phyloP scores from a whole-genome alignment of 345 rosid species.

The Murraya paniculata region DNA sequence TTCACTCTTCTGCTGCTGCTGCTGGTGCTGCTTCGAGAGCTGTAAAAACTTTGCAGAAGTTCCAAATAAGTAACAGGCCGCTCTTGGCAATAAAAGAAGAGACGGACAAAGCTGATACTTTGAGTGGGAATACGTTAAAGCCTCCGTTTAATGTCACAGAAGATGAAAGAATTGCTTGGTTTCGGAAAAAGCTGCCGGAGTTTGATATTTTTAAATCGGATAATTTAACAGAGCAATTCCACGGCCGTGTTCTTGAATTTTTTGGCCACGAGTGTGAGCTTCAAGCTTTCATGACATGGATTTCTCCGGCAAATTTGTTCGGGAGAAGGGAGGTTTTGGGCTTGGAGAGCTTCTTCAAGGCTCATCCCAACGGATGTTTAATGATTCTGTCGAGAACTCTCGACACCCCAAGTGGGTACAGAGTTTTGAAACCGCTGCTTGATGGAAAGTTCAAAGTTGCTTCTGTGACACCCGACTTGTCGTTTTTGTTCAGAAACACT shows the following conservation, averaged over 20 bases:
- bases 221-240: conserved; percentile 43
- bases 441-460: conserved; percentile 46
- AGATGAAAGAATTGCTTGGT: conserved; percentile 49
- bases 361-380: conserved; percentile 65
- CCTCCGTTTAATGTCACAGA: conserved; percentile 47
- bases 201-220: conserved; percentile 54
- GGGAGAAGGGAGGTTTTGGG: conserved; percentile 55
- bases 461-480: conserved; percentile 62
- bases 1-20: neutral
- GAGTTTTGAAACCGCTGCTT: conserved; percentile 50
- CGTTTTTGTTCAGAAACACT: conserved; percentile 53
- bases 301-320: conserved; percentile 50
- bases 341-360: conserved; percentile 58
- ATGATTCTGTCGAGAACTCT: conserved; percentile 62
- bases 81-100: conserved; percentile 31
- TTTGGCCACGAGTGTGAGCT: conserved; percentile 47
- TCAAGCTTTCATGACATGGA: conserved; percentile 84
- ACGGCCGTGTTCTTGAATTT: conserved; percentile 46
- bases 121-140: conserved; percentile 23
- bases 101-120: conserved; percentile 6
- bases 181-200: conserved; percentile 35
- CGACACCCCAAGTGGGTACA: conserved; percentile 53
- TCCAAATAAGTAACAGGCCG: conserved; percentile 19
- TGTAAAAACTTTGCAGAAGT: conserved; percentile 13
- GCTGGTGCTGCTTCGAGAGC: conserved; percentile 3